These are phyloP conservation scores for Leucocoprinus gongylophorus DNA, from an alignment of 1,284 basidiomycete genomes.

Conservation along the genomic window DNA sequence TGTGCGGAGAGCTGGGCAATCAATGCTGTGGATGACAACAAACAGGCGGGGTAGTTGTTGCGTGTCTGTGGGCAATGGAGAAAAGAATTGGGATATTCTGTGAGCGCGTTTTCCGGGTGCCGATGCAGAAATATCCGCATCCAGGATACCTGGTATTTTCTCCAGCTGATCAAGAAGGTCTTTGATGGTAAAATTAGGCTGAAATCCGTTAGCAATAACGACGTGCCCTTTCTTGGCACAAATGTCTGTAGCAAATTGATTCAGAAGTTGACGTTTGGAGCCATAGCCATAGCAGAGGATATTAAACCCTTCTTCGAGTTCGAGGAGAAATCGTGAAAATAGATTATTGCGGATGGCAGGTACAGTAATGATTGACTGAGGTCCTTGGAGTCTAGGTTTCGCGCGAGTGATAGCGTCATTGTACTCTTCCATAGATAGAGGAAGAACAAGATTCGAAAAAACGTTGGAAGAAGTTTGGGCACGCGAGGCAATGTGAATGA, in stretches of 20 bases:
- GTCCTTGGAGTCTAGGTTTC: conserved; percentile 23
- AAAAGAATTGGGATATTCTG: conserved; percentile 59
- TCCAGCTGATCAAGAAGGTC: conserved; percentile 70
- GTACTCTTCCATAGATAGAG: conserved; percentile 59
- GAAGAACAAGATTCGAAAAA: conserved; percentile 66
- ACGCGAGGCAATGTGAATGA: conserved; percentile 56
- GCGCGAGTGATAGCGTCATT: conserved; percentile 38
- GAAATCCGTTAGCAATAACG: conserved; percentile 76
- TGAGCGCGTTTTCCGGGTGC: conserved; percentile 55
- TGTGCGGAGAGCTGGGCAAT: conserved; percentile 62
- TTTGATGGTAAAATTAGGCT: conserved; percentile 61
- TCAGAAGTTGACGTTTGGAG: conserved; percentile 71
- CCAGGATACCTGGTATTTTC: conserved; percentile 45
- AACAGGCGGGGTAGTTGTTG: conserved; percentile 43
- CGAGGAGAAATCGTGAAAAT: conserved; percentile 61
- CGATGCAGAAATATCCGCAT: conserved; percentile 30
- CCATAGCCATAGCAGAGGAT: conserved; percentile 83
- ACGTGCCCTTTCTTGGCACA: conserved; percentile 61
- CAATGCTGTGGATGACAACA: conserved; percentile 84
- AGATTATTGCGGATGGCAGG: conserved; percentile 32
- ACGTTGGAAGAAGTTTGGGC: conserved; percentile 69
- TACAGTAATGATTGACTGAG: conserved; percentile 26
- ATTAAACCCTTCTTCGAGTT: conserved; percentile 79
- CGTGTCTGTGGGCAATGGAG: conserved; percentile 14
- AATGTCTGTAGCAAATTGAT: conserved; percentile 56